Evolutionary conservation across 768 basidiomycete genomes (phyloP), one percentile per base, ranked within the genome.

Genomic region (Lactarius evosmus): DNA sequence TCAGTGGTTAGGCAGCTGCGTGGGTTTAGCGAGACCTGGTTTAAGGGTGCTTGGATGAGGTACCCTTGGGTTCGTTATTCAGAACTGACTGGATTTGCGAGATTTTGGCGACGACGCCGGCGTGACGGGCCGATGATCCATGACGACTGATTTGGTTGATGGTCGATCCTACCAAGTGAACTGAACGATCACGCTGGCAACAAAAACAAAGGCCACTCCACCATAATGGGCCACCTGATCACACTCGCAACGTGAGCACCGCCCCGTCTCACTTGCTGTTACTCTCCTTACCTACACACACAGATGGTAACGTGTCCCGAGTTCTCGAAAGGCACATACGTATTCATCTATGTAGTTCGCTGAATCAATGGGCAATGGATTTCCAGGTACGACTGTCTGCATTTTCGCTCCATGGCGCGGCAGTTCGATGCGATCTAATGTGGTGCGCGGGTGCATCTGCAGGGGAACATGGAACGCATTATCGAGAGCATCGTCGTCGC

Each of bases 361-460:
- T 99, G 32, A 96, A 98, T 71, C 96, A 99, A 76, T 98, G 96
- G 94, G 91, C 97, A 7, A 77, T 98, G 41, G 96, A 98, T 74
- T 98, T 98, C 66, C 86, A 95, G 72, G 95, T 89, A 70, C 66
- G 78, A 66, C 16, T 32, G 12, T n/a, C 2, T 9, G 17, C 12
- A 51, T 25, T 33, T 11, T 14, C 25, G 4, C 44, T 16, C 22
- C 30, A 27, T 7, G 3, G 17, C 53, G 38, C 54, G 50, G 53
- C 8, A 0, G 12, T 17, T 34, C 16, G 17, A 9, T 25, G 46
- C 16, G 29, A 1, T n/a, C 11, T 1, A n/a, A n/a, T n/a, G n/a
- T n/a, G n/a, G n/a, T n/a, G n/a, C n/a, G n/a, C n/a, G n/a, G n/a
- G n/a, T n/a, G n/a, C n/a, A n/a, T n/a, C n/a, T 1, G 49, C 53